A percentile compares a stretch with the other conserved stretches of the same genome.
phyloP scores from a whole-genome alignment of 2,329 filamentous ascomycete genomes.

The Helminthosporium solani region DNA sequence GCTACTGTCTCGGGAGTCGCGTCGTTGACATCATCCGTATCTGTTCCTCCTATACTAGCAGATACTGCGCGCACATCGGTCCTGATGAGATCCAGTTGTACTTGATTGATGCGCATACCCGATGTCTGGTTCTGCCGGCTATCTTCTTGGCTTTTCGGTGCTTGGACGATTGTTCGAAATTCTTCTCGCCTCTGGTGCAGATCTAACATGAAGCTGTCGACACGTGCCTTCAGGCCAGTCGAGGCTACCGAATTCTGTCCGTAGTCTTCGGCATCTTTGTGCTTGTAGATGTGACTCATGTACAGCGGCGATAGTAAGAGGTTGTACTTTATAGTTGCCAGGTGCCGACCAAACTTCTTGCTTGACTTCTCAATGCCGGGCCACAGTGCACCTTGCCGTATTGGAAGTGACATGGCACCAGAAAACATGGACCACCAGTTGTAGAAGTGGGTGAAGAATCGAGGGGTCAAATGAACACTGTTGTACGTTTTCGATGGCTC shows the following conservation, averaged over 20 bases:
- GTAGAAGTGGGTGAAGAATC: slow-evolving; percentile 98
- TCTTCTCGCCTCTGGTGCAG: slow-evolving; percentile 92
- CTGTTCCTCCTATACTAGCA: slow-evolving; percentile 80
- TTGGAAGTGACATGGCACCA: slow-evolving; percentile 88
- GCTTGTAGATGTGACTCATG: slow-evolving; percentile 96
- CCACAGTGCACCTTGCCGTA: slow-evolving; percentile 89
- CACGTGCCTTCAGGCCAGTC: slow-evolving; percentile 91
- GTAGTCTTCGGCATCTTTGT: slow-evolving; percentile 91
- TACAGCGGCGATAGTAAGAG: slow-evolving; percentile 88
- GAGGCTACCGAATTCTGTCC: slow-evolving; percentile 77
- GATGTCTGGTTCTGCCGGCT: slow-evolving; percentile 79
- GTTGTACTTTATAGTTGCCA: slow-evolving; percentile 99
- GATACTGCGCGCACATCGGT: slow-evolving; percentile 93
- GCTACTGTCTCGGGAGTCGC: slow-evolving; percentile 64
- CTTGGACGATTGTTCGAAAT: slow-evolving; percentile 78
- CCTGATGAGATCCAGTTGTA: slow-evolving; percentile 85
- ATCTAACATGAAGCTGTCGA: slow-evolving; percentile 97
- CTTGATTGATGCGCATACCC: slow-evolving; percentile 93
- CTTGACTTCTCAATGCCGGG: slow-evolving; percentile 92
- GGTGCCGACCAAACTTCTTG: slow-evolving; percentile 95
- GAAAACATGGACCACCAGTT: slow-evolving; percentile 97
- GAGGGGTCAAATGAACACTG: slow-evolving; percentile 87
- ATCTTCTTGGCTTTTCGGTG: slow-evolving; percentile 53
- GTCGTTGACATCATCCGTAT: slow-evolving; percentile 69
- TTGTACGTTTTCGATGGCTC: slow-evolving; percentile 90